Evolutionary conservation across 768 basidiomycete species (phyloP).

Genomic region (Boletus huronensis): DNA sequence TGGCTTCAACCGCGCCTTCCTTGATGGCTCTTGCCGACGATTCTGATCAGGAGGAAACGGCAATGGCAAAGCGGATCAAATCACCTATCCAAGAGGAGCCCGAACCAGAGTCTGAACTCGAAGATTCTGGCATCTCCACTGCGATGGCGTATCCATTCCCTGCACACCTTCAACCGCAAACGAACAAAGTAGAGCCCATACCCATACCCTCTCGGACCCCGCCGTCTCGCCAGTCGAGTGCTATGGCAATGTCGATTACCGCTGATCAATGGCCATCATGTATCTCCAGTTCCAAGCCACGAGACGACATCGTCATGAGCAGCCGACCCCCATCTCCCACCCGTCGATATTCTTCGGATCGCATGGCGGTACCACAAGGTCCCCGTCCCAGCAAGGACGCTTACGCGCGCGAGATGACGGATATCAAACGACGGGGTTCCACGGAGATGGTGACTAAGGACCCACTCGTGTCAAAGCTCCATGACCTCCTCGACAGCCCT

Average conservation of each 20-base stretch:
- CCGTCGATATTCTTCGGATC: constrained; percentile 26
- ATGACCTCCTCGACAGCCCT: constrained; percentile 46
- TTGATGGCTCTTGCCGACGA: constrained; percentile 30
- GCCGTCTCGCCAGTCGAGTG: constrained; percentile 27
- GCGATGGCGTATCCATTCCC: constrained; percentile 23
- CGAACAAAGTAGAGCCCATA: constrained; percentile 24
- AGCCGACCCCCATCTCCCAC: constrained; percentile 28
- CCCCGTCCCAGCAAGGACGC: constrained; percentile 17
- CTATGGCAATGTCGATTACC: constrained; percentile 26
- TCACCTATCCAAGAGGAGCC: constrained; percentile 23
- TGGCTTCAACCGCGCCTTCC: constrained; percentile 29
- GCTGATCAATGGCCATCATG: constrained; percentile 24
- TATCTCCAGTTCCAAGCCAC: constrained; percentile 26
- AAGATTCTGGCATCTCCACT: constrained; percentile 11
- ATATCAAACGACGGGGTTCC: constrained; percentile 21
- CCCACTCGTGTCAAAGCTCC: constrained; percentile 38
- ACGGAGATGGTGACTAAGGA: constrained; percentile 25
- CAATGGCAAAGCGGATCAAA: constrained; percentile 15
- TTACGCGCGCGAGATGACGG: constrained; percentile 21
- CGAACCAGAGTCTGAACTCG: constrained; percentile 25
- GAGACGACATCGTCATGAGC: constrained; percentile 28
- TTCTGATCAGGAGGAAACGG: constrained; percentile 27
- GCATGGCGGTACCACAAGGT: constrained; percentile 12
- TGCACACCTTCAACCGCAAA: constrained; percentile 23
- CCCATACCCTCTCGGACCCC: constrained; percentile 29